Evolutionary conservation across 306 rosid genomes (phyloP).

Genomic region (Trichosanthes truncata): DNA sequence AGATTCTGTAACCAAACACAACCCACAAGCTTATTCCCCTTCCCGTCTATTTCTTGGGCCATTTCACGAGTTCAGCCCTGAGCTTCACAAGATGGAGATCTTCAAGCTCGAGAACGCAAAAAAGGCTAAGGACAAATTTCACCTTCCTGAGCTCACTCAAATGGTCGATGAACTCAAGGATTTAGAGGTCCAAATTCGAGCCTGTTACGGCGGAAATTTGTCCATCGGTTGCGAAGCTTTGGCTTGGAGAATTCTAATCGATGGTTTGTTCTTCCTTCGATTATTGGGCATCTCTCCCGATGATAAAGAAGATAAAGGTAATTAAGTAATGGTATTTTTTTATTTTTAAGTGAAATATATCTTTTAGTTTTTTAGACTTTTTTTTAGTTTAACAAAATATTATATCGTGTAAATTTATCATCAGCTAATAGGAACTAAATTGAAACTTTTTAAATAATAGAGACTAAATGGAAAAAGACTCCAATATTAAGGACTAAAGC

Average conservation of each 20-base stretch:
- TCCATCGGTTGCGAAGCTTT: neutral
- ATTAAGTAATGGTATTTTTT: too few species aligned
- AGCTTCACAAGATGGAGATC: neutral
- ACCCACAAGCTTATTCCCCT: neutral
- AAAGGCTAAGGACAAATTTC: neutral
- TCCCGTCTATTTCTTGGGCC: neutral
- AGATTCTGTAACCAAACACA: neutral
- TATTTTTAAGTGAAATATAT: too few species aligned
- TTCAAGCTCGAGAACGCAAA: conserved; percentile 2
- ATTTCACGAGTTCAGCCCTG: neutral
- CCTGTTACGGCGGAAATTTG: neutral
- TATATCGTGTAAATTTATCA: too few species aligned
- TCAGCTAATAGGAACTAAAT: too few species aligned
- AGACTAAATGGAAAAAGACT: too few species aligned
- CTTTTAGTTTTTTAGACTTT: too few species aligned
- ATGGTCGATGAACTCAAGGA: neutral
- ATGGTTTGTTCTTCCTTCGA: neutral
- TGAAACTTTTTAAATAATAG: too few species aligned
- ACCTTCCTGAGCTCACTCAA: neutral
- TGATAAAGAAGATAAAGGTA: too few species aligned
- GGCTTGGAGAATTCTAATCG: neutral
- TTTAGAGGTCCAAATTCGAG: neutral
- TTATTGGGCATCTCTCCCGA: neutral
- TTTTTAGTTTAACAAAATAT: too few species aligned
- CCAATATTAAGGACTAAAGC: too few species aligned